Base-by-base conservation (phyloP, 768 basidiomycete genomes). In the Sarcodon sp. region DNA sequence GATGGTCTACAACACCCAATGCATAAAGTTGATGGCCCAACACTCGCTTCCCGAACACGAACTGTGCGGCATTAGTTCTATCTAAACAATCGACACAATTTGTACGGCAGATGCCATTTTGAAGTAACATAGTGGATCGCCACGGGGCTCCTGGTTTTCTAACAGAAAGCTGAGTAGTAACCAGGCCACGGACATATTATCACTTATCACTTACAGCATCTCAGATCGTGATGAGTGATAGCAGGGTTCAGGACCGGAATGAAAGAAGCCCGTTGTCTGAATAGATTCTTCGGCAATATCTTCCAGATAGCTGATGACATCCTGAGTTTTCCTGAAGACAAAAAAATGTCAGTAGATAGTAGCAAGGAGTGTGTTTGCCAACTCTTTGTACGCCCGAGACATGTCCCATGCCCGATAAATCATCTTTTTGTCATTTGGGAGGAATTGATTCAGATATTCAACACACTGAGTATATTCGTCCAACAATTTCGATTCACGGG, bases 21-120 rank as follows among this genome's bases (percentile, higher is more conserved):
- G 92, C 93, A 61, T 94, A 89, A 7, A 99, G 71, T 60, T 99
- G 96, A 62, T 97, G 92, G 0, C 92, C 93, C 13, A 99, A 69
- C 0, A 87, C 96, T 16, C 87, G 81, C 62, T 96, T 94, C 2
- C 91, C 96, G 51, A 97, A 93, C 1, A 94, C 90, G 59, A 97
- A 97, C 58, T 97, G 93, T 0, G 90, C 91, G 3, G 91, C 90
- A 56, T 98, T 98, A 3, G 94, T 98, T 9, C 94, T 80, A 63
- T 96, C 92, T 11, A 99, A 68, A 58, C 94, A 99, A 58, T 99
- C 94, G 0, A 99, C 92, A 57, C 96, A 99, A 58, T 99, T 99
- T 0, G 82, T 91, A 12, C 96, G 76, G 50, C 88, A 87, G 27
- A 98, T 78, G 1, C 96, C 96, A 43, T 85, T 89, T 64, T 99